A percentile compares a stretch with the other conserved stretches of the same genome.
phyloP scores from a whole-genome alignment of 148 eudicot genomes.

The Camellia japonica region DNA sequence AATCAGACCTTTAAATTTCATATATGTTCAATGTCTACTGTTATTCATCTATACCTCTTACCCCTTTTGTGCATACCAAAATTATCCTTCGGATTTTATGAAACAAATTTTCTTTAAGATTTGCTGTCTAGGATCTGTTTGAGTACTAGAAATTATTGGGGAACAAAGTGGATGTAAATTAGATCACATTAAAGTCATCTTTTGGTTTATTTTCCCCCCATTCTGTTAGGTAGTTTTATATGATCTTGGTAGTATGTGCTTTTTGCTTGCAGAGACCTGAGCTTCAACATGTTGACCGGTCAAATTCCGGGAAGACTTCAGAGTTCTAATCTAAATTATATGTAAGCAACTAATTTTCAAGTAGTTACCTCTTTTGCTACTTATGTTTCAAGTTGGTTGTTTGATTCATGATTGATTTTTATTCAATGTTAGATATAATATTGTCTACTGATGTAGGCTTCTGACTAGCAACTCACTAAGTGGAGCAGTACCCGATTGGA shows the following conservation, averaged over 20 bases:
- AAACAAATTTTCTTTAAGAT: neutral
- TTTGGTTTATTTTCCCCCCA: neutral
- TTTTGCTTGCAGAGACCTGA: constrained; percentile 53
- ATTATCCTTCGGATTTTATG: neutral
- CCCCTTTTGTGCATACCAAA: neutral
- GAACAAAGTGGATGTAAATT: neutral
- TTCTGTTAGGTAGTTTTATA: neutral
- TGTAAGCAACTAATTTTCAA: constrained; percentile 31
- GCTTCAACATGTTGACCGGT: constrained; percentile 61
- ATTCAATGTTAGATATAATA: neutral
- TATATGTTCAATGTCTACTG: neutral
- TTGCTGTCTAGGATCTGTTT: neutral
- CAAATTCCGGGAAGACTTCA: constrained; percentile 32
- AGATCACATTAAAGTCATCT: neutral
- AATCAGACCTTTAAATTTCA: neutral
- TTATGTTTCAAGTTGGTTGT: neutral
- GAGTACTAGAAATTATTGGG: neutral
- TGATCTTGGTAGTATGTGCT: neutral
- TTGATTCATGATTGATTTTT: neutral
- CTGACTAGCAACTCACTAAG: constrained; percentile 53
- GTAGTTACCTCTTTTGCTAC: neutral
- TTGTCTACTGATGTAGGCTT: constrained; percentile 38
- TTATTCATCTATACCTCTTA: neutral
- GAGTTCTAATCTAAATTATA: constrained; percentile 19
- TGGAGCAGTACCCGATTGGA: constrained; percentile 59